Evolutionary conservation across 2,329 filamentous ascomycete genomes (phyloP), one percentile per base, ranked within the genome.

Genomic region (Pestalotiopsis sp.): DNA sequence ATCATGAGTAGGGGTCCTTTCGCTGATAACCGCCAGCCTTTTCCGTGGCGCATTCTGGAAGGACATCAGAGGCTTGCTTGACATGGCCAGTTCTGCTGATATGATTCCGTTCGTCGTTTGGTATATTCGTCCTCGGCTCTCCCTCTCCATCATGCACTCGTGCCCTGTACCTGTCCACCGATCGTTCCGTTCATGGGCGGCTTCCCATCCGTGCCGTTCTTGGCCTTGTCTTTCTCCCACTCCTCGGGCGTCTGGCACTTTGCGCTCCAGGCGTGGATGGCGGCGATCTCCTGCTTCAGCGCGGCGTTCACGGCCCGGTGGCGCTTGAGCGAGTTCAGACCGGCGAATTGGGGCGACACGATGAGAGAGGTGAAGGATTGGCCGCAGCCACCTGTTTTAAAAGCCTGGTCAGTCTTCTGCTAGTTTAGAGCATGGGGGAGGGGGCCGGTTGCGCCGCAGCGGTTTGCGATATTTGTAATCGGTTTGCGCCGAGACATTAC

Each of bases 201-300:
- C 17, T 74, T 73, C 17, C 75, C 75, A 13, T 20, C 62, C 72
- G 69, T 13, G 69, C 72, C 68, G 36, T 66, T 65, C 49, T 66
- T 69, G 27, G 80, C 80, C 74, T 77, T 80, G 80, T 92, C 88
- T 80, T 89, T 90, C 82, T 93, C 89, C 90, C 92, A 97, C 83
- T 98, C 93, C 76, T 94, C 93, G 0, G 93, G 93, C 9, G 95
- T 98, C 83, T 94, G 92, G 80, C 95, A 97, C 82, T 94, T 97
- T 36, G 94, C 93, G 68, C 93, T 97, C 95, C 95, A 98, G 52
- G 95, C 95, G 83, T 98, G 95, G 75, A 98, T 97, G 72, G 88
- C 89, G 17, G 93, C 93, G 79, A 98, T 97, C 83, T 98, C 94
- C 61, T 91, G 88, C 83, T 94, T 95, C 75, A 98, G 85, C 4